Base-by-base conservation (phyloP, 768 basidiomycete species). In the Brasilioporus rufonigricans region DNA sequence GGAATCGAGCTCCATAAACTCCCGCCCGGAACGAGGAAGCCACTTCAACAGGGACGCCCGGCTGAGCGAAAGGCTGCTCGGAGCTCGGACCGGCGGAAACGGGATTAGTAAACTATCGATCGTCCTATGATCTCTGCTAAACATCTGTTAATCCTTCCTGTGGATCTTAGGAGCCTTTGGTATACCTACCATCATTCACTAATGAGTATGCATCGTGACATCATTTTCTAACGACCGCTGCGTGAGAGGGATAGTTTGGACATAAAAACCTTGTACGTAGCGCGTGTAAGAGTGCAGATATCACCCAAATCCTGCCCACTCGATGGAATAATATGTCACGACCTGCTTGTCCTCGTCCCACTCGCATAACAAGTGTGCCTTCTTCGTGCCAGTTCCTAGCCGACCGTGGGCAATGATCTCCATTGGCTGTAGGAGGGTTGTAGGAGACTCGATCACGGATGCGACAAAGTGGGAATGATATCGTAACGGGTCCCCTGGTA, bases 401-500 rank as follows among this genome's bases (percentile, higher is more conserved):
- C 97, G 80, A 18, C 97, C 97, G 67, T 94, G 94, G 0, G 96
- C 95, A 23, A 99, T 90, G 44, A 99, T 82, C 70, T 98, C 93
- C 84, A 96, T 91, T 5, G 97, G 94, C 45, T 80, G 77, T 48
- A 99, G 77, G 2, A 77, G 60, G 13, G 83, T 65, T 44, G 69
- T 59, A 2, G 82, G 82, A 8, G 88, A 83, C 13, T 88, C 80
- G 29, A 92, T 70, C 13, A 97, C 89, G 6, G 89, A 86, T 21
- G 89, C 89, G 21, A 87, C 86, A 67, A 98, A 98, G 70, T 99
- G 97, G 3, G 96, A 97, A 66, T 99, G 97, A 69, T 96, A 99
- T 24, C 97, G 82, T 48, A 98, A 73, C 10, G 95, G 93, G 68
- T 99, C 94, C 52, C 93, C 93, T 96, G 57, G 35, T 26, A 33